Evolutionary conservation across 1,284 basidiomycete genomes (phyloP).

Genomic region (Leccinum variabile): DNA sequence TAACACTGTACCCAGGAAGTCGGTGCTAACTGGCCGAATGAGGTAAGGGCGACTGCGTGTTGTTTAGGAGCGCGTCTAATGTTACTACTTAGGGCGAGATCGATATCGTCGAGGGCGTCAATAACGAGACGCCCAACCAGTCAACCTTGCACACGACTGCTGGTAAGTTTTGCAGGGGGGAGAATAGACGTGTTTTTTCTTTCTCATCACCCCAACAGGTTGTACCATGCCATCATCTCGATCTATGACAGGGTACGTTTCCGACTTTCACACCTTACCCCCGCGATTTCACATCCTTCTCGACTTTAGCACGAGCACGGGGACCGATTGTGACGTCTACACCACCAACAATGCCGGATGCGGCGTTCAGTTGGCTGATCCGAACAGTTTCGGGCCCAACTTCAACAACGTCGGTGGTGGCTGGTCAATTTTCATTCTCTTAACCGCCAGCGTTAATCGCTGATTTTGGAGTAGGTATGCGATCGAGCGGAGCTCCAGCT

Average conservation of each 20-base stretch:
- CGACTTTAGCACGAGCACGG: constrained; percentile 35
- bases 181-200: not conserved
- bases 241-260: constrained; percentile 48
- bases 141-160: constrained; percentile 62
- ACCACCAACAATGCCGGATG: constrained; percentile 62
- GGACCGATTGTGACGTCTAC: constrained; percentile 57
- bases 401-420: constrained; percentile 68
- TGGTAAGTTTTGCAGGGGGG: constrained; percentile 12
- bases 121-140: constrained; percentile 53
- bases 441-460: not conserved
- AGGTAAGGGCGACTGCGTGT: constrained; percentile 1
- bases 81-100: constrained; percentile 45
- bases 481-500: constrained; percentile 17
- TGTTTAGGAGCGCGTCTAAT: not conserved
- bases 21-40: constrained; percentile 21
- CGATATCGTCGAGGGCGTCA: constrained; percentile 71
- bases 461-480: constrained; percentile 24
- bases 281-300: not conserved
- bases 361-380: constrained; percentile 48
- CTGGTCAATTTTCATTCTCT: constrained; percentile 35
- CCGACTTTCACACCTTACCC: not conserved
- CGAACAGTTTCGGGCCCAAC: constrained; percentile 54
- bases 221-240: constrained; percentile 60
- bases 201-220: constrained; percentile 32
- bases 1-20: constrained; percentile 20